Base-by-base conservation (phyloP, 2,329 filamentous ascomycete species). In the Ceratocystis cacaofunesta region DNA sequence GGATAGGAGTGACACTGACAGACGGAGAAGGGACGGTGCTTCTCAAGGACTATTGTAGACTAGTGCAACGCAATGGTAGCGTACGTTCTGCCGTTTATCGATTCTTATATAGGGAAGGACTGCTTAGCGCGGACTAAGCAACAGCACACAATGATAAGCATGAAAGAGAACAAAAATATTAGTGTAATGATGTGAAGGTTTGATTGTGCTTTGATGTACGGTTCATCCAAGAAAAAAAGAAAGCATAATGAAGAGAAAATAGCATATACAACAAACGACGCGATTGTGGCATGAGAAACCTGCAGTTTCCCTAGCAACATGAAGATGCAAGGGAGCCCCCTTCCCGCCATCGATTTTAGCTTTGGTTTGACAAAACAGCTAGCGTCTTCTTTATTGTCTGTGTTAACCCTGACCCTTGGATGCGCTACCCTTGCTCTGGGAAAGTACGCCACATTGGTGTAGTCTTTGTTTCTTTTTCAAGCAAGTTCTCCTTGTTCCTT, bases 251-350 rank as follows among this genome's bases (percentile, higher is more conserved):
- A 46, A 41, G 32, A 62, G 60, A 62, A 48, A 17, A 62, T 17
- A 36, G 57, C 32, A 41, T 41, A 41, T 12, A 41, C 36, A 41
- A 12, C 36, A 41, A 6, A 25, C 15, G 55, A 58, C 55, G 25
- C 55, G 55, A 12, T 32, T 58, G 5, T 58, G 8, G 30, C 65
- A 65, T 50, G 66, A 50, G 52, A 22, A 58, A 12, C 41, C 17
- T 32, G 43, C 17, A 32, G 63, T 67, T 65, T 57, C 66, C 58
- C 52, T 61, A 63, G 66, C 63, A 67, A 67, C 66, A 28, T 46
- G 10, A 36, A 28, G 41, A 57, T 8, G 30, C 65, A 66, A n/a
- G 30, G 22, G 10, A 32, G 36, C 30, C 41, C 41, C 8, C 48
- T 65, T 46, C 62, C 62, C 64, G 44, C 64, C 64, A 62, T 52